Evolutionary conservation across 495 filamentous ascomycete species (phyloP), one percentile per base, ranked within the genome.

Genomic region (Monascus purpureus): DNA sequence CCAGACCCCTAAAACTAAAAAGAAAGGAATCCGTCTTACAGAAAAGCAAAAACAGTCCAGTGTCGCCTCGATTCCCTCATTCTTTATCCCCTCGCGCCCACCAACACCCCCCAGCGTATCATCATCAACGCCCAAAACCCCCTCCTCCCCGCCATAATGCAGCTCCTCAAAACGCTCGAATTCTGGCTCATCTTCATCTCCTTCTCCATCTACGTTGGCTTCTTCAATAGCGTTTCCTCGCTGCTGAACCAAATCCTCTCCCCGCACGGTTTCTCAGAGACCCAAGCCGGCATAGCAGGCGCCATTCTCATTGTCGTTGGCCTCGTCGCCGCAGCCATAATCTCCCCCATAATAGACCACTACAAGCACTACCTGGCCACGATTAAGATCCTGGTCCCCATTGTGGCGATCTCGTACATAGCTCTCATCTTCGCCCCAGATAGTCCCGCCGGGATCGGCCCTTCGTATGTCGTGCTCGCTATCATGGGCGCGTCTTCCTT

Each of bases 151-250:
- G 54, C 63, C 2, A 46, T 67, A 1, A 31, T 22, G 9, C 49
- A 61, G 17, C 49, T 82, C 14, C 46, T 65, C 29, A 39, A 54
- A 22, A 69, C 77, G 4, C 43, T 73, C 38, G 73, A 82, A 45
- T 85, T 93, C 62, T 87, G 74, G 67, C 65, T 87, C 34, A 57
- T 92, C 46, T 51, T 82, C 23, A 38, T 82, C 38, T 73, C 83
- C 31, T 97, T 88, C 58, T 55, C 70, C 29, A 50, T 87, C 49
- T 94, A 88, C 58, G 82, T 95, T 38, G 82, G 77, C 26, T 77
- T 87, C 63, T 97, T 97, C 71, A 95, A 94, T 65, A 76, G 76
- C 51, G 57, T 85, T 45, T 92, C 87, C 29, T 80, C 82, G 9
- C 73, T 96, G 3, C 63, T 96, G 1, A 92, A 86, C 63, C 86